A percentile compares a stretch with the other conserved stretches of the same genome.
Evolutionary conservation across 192 early-diverging fungal genomes (phyloP).

Genomic region (Dimargaris verticillata): DNA sequence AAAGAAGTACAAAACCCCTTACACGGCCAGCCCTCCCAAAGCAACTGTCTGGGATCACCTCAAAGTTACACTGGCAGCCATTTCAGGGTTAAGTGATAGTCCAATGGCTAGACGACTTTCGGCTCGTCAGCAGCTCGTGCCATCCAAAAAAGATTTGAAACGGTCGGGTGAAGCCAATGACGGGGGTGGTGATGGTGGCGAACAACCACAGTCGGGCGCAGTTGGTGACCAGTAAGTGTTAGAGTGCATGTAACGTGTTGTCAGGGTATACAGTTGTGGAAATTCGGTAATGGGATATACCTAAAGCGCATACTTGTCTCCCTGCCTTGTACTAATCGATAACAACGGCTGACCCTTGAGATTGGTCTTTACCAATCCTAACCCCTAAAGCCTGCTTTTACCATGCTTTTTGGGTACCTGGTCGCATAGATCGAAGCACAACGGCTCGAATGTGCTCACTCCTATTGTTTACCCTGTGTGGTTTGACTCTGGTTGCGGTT

Average conservation of each 20-base stretch:
- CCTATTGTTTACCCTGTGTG: neutral
- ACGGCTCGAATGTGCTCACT: neutral
- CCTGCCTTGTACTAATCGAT: no score
- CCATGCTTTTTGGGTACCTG: neutral
- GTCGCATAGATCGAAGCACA: neutral
- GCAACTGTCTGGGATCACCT: neutral
- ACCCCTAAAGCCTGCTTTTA: neutral
- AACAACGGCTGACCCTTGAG: no score
- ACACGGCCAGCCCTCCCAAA: slow-evolving; percentile 10
- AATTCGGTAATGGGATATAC: no score
- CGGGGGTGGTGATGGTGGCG: neutral
- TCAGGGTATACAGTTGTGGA: no score
- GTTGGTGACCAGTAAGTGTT: no score
- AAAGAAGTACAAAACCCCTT: slow-evolving; percentile 24
- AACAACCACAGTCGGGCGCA: neutral
- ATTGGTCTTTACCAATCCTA: no score
- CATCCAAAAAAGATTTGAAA: neutral
- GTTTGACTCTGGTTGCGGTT: neutral
- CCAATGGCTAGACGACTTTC: neutral
- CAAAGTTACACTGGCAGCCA: neutral
- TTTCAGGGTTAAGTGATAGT: neutral
- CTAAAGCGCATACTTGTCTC: no score
- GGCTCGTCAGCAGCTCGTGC: no score
- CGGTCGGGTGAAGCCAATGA: no score
- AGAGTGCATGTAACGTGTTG: no score